Conservation (phyloP, 164 flowering plant genomes). For the Euptelea pleiosperma region DNA sequence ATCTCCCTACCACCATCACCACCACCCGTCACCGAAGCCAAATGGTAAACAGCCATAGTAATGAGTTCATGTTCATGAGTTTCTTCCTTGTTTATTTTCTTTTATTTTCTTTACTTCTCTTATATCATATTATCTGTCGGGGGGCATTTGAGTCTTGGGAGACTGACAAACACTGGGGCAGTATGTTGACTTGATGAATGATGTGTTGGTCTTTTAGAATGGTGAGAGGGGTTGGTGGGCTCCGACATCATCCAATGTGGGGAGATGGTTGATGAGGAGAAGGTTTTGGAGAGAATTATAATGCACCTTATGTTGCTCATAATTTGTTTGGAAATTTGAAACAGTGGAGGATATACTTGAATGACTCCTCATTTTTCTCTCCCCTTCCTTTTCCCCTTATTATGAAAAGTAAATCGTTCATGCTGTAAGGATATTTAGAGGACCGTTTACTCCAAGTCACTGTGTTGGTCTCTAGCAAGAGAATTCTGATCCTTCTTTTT, state of each 20-base stretch:
- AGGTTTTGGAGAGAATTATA: slow-evolving; percentile 4
- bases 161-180: slow-evolving; percentile 21
- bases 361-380: too few species aligned
- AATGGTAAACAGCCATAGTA: slow-evolving; percentile 36
- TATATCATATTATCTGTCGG: slow-evolving; percentile 14
- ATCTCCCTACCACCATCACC: slow-evolving; percentile 53
- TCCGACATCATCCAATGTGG: neutral
- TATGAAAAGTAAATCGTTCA: too few species aligned
- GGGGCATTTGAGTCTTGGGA: slow-evolving; percentile 20
- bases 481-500: too few species aligned
- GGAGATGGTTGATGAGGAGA: neutral
- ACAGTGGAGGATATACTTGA: neutral
- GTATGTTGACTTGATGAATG: slow-evolving; percentile 21
- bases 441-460: too few species aligned
- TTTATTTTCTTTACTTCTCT: neutral
- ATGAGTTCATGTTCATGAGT: slow-evolving; percentile 12
- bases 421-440: too few species aligned
- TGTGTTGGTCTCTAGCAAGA: too few species aligned
- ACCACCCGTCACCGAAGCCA: slow-evolving; percentile 46
- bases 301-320: neutral
- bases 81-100: neutral
- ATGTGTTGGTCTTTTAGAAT: slow-evolving; percentile 12
- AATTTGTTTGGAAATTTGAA: slow-evolving; percentile 8
- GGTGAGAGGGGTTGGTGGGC: neutral
- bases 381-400: too few species aligned